These are phyloP conservation scores for Xerocomus brunneocitrinus DNA, from an alignment of 768 basidiomycete genomes.

Conservation along the genomic window DNA sequence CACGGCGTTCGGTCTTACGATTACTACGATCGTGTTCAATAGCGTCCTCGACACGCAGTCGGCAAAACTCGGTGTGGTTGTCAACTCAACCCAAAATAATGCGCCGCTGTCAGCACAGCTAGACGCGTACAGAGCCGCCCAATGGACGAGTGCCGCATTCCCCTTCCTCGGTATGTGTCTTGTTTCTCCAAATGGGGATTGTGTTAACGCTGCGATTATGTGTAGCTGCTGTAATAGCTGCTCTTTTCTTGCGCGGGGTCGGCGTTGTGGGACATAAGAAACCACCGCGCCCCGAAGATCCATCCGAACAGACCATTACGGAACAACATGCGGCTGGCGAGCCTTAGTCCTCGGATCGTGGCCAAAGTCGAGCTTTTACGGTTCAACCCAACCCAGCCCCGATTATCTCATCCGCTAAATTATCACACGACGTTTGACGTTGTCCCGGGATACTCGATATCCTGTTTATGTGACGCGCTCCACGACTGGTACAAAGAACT, in stretches of 20 bases:
- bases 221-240: conserved; percentile 31
- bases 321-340: conserved; percentile 1
- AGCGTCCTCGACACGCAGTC: conserved; percentile 38
- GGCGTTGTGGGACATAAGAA: conserved; percentile 36
- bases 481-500: neutral
- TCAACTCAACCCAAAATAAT: conserved; percentile 26
- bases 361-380: neutral
- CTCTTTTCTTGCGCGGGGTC: conserved; percentile 36
- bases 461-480: neutral
- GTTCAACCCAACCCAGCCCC: neutral
- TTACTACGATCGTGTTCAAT: conserved; percentile 70
- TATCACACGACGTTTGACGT: conserved; percentile 1
- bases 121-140: conserved; percentile 55
- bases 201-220: neutral
- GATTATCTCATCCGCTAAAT: neutral
- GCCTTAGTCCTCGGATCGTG: conserved; percentile 4
- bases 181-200: neutral
- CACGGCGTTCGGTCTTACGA: conserved; percentile 62
- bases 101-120: conserved; percentile 38
- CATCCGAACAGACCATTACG: conserved; percentile 22
- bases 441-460: neutral
- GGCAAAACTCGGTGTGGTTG: conserved; percentile 27
- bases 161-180: conserved; percentile 46
- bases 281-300: conserved; percentile 1
- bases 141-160: conserved; percentile 64